Conservation (phyloP, 139 green algal genomes). For the Coelastrella sp. region DNA sequence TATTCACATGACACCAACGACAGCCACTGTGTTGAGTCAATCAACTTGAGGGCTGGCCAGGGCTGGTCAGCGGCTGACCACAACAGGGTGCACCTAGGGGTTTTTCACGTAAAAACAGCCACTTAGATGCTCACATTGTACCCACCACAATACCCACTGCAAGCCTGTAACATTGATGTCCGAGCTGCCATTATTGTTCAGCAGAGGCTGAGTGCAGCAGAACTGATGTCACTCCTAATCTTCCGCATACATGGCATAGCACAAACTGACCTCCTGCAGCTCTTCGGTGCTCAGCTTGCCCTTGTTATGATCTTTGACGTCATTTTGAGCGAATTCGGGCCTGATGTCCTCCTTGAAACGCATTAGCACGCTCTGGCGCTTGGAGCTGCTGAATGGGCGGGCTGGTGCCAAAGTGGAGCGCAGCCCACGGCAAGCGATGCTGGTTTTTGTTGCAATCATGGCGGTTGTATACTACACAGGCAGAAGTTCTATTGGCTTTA, state of each 20-base stretch:
- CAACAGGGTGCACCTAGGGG: background rate
- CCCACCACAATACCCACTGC: background rate
- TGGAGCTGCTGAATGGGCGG: slow-evolving; percentile 24
- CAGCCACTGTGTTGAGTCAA: background rate
- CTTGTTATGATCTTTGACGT: background rate
- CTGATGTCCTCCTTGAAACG: slow-evolving; percentile 15
- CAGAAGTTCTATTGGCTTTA: background rate
- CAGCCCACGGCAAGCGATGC: slow-evolving; percentile 18
- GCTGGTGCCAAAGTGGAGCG: background rate
- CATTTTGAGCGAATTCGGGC: background rate
- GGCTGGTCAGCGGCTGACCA: background rate
- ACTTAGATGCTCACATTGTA: background rate
- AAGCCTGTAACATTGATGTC: background rate
- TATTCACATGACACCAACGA: background rate
- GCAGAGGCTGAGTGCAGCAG: background rate
- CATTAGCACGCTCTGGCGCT: background rate
- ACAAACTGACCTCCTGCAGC: background rate
- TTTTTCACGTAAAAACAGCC: no score
- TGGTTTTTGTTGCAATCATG: slow-evolving; percentile 1
- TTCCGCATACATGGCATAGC: background rate
- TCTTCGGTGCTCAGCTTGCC: background rate
- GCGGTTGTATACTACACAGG: background rate
- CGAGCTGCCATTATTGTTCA: background rate
- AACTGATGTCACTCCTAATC: background rate
- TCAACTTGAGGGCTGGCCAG: background rate